phyloP scores from a whole-genome alignment of 1,139 yeast genomes.

The Saccharomycopsis crataegensis region DNA sequence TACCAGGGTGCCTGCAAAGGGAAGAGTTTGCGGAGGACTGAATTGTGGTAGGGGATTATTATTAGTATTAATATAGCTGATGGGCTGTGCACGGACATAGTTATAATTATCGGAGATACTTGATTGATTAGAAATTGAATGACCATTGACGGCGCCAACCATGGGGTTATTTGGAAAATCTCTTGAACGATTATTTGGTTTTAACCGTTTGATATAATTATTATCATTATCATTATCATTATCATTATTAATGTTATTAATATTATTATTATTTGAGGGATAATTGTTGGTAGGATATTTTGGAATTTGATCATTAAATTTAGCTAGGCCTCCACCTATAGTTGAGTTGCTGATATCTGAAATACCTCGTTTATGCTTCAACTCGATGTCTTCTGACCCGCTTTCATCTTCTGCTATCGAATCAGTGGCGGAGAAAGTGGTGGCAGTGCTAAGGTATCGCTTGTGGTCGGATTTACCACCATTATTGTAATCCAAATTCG shows the following conservation, averaged over 20 bases:
- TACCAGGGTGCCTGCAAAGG: too few relatives aligned
- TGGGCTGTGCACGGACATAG: too few relatives aligned
- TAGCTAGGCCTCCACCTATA: neutral
- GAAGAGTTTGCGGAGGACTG: neutral
- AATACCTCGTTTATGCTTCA: slow-evolving; percentile 7
- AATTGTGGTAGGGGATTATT: neutral
- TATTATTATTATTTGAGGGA: slow-evolving; percentile 3
- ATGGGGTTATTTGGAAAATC: too few relatives aligned
- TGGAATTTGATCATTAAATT: slow-evolving; percentile 4
- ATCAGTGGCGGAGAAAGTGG: slow-evolving; percentile 11
- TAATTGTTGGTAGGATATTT: slow-evolving; percentile 8
- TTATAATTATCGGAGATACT: too few relatives aligned
- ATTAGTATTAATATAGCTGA: neutral
- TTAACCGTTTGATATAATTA: slow-evolving; percentile 4
- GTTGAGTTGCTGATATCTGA: neutral
- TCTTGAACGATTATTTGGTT: too few relatives aligned
- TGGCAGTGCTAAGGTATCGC: slow-evolving; percentile 6
- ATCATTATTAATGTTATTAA: slow-evolving; percentile 5
- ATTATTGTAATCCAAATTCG: slow-evolving; percentile 23
- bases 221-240: slow-evolving; percentile 6
- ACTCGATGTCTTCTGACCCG: slow-evolving; percentile 20
- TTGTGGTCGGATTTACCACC: slow-evolving; percentile 6
- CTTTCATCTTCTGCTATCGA: slow-evolving; percentile 22
- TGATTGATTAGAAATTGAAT: too few relatives aligned
- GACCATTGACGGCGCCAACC: too few relatives aligned